Base-by-base conservation (phyloP, 768 basidiomycete genomes). In the Paxillus ammoniavirescens region DNA sequence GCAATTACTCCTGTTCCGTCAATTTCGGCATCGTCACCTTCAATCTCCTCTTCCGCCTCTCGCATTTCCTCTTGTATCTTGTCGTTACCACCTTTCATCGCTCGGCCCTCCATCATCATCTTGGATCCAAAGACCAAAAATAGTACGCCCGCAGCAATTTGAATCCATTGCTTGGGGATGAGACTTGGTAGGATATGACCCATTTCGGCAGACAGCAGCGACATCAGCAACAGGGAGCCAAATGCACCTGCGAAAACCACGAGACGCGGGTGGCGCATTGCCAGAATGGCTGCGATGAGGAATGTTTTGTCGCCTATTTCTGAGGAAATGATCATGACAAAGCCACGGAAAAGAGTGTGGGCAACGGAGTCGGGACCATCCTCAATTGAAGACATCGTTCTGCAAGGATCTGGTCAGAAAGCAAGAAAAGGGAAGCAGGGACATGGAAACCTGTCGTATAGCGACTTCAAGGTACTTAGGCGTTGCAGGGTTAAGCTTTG, bases 221-320 rank as follows among this genome's bases (percentile, higher is more conserved):
- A 94, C 97, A 99, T 99, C 69, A 97, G 72, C 50, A 89, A 78
- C 42, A 99, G 82, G 8, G 93, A 93, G 14, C 82, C 79, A 60
- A 98, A 87, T 1, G 97, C 95, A 31, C 95, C 97, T 0, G 77
- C 77, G 66, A 98, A 98, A 54, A 99, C 93, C 52, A 85, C 72
- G 42, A 87, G 60, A 18, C 95, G 86, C 1, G 93, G 87, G 67
- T 97, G 93, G 7, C 93, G 87, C 85, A 94, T 94, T 10, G 95
- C 93, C 63, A 83, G 89, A 47, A 95, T 93, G 47, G 95, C 93
- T 46, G 96, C 87, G 35, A 89, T 87, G 59, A 89, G 76, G 65
- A 89, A 89, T 0, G 96, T 98, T 70, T 98, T 97, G 83, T 98
- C 96, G 21, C 96, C 96, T 41, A 95, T 88, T 77, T 94, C 92